Base-by-base conservation (phyloP, 2,329 filamentous ascomycete species). In the Pyricularia pennisetigena region DNA sequence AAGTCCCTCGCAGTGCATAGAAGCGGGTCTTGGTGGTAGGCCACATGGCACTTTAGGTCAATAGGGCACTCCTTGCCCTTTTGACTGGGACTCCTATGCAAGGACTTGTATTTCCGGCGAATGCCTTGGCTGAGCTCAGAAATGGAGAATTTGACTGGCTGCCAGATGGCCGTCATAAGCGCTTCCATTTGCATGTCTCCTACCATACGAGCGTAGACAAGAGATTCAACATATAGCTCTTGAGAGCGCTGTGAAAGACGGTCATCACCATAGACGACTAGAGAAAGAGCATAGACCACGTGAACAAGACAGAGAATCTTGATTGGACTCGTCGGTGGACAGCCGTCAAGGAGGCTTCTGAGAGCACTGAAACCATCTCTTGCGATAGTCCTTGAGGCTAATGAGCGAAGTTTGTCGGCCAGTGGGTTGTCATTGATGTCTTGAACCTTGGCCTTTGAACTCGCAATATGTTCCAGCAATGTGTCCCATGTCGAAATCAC, bases 281-380 rank as follows among this genome's bases (percentile, higher is more conserved):
- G 71, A 4, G 81, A 84, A 54, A 86, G 78, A 14, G 83, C 81
- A 70, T 85, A 85, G 28, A 82, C 76, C 24, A 86, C 70, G 68
- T 86, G 84, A 35, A 85, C 73, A 69, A 86, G 82, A 72, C 83
- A 86, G 1, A 86, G 72, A 2, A 80, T 78, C 30, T 83, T 78
- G 30, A 82, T 71, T 4, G 84, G 77, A 0, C 80, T 78, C 3
- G 74, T 72, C 0, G 77, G 74, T 7, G 75, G 74, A n/a, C 72
- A 72, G 2, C 80, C 81, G 26, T 78, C 74, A 0, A 85, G 70
- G 4, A 83, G 75, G 12, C 20, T 68, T 8, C 74, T 77, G 24
- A 86, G 74, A 6, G 78, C 75, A 23, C 77, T 71, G 2, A 86
- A 75, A 9, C 83, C 84, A 7, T 70, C 76, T 2, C 74, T 71